Evolutionary conservation across 2,329 filamentous ascomycete species (phyloP).

Genomic region (Talaromyces sp.): DNA sequence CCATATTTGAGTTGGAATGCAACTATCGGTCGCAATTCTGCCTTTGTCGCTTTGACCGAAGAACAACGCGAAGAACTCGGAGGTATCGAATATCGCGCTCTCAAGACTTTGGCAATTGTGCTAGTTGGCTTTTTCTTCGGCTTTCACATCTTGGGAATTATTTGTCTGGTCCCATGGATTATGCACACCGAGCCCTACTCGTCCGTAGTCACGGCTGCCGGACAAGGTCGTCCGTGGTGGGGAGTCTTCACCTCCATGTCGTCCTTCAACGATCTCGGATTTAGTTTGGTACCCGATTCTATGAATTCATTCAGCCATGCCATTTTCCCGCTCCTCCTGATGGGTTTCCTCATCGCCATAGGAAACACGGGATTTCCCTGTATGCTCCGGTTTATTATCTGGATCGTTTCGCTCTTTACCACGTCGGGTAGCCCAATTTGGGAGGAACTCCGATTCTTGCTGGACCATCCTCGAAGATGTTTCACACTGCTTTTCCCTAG

Average conservation of each 20-base stretch:
- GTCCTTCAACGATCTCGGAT: slow-evolving; percentile 92
- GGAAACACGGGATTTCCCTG: slow-evolving; percentile 95
- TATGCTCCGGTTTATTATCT: slow-evolving; percentile 91
- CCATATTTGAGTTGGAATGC: slow-evolving; percentile 94
- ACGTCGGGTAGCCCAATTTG: slow-evolving; percentile 66
- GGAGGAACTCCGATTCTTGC: slow-evolving; percentile 84
- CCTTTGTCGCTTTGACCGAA: slow-evolving; percentile 81
- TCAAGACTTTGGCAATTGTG: slow-evolving; percentile 79
- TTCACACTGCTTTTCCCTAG: slow-evolving; percentile 93
- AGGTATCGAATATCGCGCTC: slow-evolving; percentile 89
- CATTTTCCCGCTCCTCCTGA: slow-evolving; percentile 68
- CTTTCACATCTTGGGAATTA: slow-evolving; percentile 72
- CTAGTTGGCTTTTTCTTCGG: slow-evolving; percentile 76
- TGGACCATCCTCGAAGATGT: slow-evolving; percentile 92
- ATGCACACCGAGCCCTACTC: slow-evolving; percentile 59
- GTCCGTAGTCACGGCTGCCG: slow-evolving; percentile 56
- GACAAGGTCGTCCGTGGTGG: slow-evolving; percentile 75
- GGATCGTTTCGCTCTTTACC: slow-evolving; percentile 65
- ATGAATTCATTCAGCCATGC: slow-evolving; percentile 85
- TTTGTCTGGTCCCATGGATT: slow-evolving; percentile 79
- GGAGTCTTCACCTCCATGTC: slow-evolving; percentile 83
- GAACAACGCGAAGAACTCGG: slow-evolving; percentile 93
- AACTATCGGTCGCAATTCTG: slow-evolving; percentile 87
- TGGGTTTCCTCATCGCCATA: slow-evolving; percentile 84
- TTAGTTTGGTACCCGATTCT: slow-evolving; percentile 85